Evolutionary conservation across 2,329 filamentous ascomycete genomes (phyloP).

Genomic region (Penicillium sp.): DNA sequence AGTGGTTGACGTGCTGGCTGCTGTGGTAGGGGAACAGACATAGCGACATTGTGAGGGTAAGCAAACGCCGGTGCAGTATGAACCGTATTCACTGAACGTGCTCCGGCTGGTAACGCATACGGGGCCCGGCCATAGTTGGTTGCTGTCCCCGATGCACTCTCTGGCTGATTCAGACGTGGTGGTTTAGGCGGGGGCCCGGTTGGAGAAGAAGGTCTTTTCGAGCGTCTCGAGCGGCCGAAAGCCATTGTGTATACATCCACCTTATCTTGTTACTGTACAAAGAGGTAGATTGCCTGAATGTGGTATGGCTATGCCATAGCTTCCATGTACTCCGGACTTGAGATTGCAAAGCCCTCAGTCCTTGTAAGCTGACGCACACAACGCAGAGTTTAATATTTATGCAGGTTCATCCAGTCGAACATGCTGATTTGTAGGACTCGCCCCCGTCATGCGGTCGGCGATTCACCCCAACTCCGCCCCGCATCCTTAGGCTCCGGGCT

Average conservation of each 20-base stretch:
- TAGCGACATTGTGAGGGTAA: neutral
- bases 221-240: neutral
- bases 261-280: neutral
- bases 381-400: neutral
- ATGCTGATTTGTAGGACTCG: constrained; percentile 1
- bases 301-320: neutral
- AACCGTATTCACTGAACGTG: constrained; percentile 7
- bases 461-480: neutral
- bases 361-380: neutral
- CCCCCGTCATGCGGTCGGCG: neutral
- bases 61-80: neutral
- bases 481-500: neutral
- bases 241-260: neutral
- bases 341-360: neutral
- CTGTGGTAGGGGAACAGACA: constrained; percentile 7
- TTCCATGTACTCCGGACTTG: neutral
- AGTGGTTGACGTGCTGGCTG: neutral
- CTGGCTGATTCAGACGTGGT: constrained; percentile 3
- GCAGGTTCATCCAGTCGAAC: neutral
- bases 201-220: neutral
- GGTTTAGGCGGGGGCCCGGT: constrained; percentile 6
- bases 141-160: neutral
- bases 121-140: neutral
- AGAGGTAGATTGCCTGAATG: neutral
- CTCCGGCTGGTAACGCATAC: neutral